phyloP scores from a whole-genome alignment of 2,329 filamentous ascomycete species.

The Pestalotiopsis sp. region DNA sequence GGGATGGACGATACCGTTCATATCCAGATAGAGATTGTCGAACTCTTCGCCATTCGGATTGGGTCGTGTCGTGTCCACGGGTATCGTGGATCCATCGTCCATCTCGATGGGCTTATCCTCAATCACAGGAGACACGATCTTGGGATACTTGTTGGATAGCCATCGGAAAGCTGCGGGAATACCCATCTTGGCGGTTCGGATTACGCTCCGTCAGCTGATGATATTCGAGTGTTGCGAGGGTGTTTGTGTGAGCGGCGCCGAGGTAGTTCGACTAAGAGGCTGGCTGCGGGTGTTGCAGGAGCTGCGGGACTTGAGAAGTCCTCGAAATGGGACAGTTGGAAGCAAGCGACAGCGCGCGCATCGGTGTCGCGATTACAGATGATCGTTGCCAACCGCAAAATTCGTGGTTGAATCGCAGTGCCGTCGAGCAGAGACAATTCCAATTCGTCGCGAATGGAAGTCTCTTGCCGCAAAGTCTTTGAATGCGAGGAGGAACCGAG shows the following conservation, averaged over 20 bases:
- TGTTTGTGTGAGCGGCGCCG: neutral
- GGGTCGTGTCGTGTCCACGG: slow-evolving; percentile 77
- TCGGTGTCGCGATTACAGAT: neutral
- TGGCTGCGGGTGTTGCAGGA: neutral
- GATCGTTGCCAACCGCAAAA: neutral
- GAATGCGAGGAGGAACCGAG: neutral
- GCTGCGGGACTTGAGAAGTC: neutral
- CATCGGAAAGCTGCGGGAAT: slow-evolving; percentile 94
- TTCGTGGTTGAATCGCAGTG: neutral
- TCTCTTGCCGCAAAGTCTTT: neutral
- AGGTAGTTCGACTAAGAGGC: neutral
- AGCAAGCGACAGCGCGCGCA: neutral
- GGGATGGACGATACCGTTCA: slow-evolving; percentile 99
- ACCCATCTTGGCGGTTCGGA: slow-evolving; percentile 65
- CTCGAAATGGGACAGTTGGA: neutral
- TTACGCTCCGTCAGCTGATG: neutral
- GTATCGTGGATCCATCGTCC: slow-evolving; percentile 77
- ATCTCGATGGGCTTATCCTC: slow-evolving; percentile 82
- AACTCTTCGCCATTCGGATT: slow-evolving; percentile 98
- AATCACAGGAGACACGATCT: slow-evolving; percentile 89
- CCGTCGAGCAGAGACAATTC: neutral
- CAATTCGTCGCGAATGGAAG: neutral
- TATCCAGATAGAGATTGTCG: slow-evolving; percentile 96
- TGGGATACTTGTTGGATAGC: slow-evolving; percentile 95
- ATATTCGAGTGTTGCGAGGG: neutral